Evolutionary conservation across 2,329 filamentous ascomycete genomes (phyloP), one percentile per base, ranked within the genome.

Genomic region (Chaetomium olivaceum): DNA sequence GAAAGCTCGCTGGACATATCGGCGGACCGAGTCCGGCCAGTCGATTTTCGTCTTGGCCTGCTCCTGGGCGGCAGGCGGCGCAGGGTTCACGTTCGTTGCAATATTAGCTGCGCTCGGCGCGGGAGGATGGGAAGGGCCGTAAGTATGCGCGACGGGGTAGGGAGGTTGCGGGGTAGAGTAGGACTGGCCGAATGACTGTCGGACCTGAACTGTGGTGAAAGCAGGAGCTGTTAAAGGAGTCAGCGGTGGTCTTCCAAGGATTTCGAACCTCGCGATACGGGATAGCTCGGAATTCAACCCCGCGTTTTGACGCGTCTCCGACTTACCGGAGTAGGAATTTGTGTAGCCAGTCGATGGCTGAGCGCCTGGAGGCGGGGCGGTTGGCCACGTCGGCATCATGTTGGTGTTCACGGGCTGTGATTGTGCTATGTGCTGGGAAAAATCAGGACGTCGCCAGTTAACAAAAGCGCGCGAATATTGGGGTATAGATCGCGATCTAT

Each of bases 1-100:
- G 76, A 98, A 98, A 29, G 93, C 93, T 74, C 93, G 89, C 74
- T 93, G 90, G 36, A 98, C 94, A 79, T 97, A 98, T 70, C 85
- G 83, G 72, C 93, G 91, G 67, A 98, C 92, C n/a, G 89, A 86
- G 52, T 86, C 81, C 36, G 93, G 89, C 89, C 92, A 98, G 72
- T 90, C 87, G 73, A 90, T 88, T 80, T 90, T 91, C 75, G 83
- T 79, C 76, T 83, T 82, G 68, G 79, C 58, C 58, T 74, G 67
- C 21, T 69, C 65, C 39, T 61, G 62, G 31, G 66, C 62, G 52
- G 60, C 46, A 14, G 64, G 27, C 8, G 67, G 43, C 54, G 61
- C 25, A 33, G 68, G 31, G 58, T 61, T 66, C 50, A 64, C 63
- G 27, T 46, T 67, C 19, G 63, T 46, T 29, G 67, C 61, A 69